phyloP scores from a whole-genome alignment of 352 stramenopile species.

The Globisporangium viniferum region DNA sequence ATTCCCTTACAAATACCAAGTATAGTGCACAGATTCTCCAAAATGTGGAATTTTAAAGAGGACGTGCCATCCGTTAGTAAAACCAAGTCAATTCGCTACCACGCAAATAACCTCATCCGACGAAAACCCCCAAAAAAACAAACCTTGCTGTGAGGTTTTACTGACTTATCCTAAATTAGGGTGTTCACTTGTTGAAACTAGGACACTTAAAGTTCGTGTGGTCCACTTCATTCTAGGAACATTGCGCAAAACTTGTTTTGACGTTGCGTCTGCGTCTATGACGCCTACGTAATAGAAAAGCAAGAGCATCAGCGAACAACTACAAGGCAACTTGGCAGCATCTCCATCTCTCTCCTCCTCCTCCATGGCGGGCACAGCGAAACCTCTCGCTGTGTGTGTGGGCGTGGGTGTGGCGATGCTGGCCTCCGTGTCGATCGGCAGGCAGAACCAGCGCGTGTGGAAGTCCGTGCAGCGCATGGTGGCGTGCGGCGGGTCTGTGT shows the following conservation, averaged over 20 bases:
- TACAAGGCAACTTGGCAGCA: not conserved
- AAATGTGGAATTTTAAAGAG: not conserved
- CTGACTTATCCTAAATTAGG: not conserved
- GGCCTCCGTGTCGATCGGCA: slow-evolving; percentile 60
- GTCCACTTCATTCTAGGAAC: not conserved
- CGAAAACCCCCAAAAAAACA: not conserved
- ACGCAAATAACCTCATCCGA: not conserved
- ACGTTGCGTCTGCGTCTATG: slow-evolving; percentile 2
- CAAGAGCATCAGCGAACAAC: not conserved
- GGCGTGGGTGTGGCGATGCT: slow-evolving; percentile 73
- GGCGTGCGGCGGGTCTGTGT: not conserved
- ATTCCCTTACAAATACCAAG: not conserved
- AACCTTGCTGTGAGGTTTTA: not conserved
- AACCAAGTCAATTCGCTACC: not conserved
- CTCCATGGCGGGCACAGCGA: slow-evolving; percentile 11
- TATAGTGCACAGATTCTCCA: not conserved
- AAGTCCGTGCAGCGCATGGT: slow-evolving; percentile 33
- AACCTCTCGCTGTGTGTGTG: slow-evolving; percentile 52
- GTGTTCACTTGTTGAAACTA: not conserved
- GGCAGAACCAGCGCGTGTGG: slow-evolving; percentile 51
- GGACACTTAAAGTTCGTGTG: not conserved
- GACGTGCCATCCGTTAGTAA: not conserved
- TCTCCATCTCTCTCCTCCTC: not conserved
- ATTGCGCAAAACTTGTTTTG: not conserved
- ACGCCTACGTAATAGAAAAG: slow-evolving; percentile 4